Conservation (phyloP, 768 basidiomycete species). For the Leccinellum luteum region DNA sequence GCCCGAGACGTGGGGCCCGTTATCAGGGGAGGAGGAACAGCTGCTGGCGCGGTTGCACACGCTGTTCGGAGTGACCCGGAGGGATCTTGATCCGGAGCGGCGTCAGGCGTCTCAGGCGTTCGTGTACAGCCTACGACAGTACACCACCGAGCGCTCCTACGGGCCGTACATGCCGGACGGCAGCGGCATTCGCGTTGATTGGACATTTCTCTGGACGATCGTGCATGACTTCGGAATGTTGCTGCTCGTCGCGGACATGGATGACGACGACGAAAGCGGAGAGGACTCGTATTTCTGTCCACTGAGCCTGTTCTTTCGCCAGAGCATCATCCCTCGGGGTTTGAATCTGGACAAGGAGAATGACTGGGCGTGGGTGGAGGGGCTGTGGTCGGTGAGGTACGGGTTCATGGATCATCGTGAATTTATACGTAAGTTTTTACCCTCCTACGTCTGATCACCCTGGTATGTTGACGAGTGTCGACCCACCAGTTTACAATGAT, state of each 20-base stretch:
- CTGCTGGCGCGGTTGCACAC: constrained; percentile 53
- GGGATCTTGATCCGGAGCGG: constrained; percentile 35
- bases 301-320: constrained; percentile 53
- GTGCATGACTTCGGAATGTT: constrained; percentile 58
- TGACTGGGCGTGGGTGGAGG: constrained; percentile 45
- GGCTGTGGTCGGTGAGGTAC: constrained; percentile 62
- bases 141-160: constrained; percentile 46
- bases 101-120: constrained; percentile 47
- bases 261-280: constrained; percentile 25
- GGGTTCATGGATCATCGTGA: constrained; percentile 69
- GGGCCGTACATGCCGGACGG: constrained; percentile 55
- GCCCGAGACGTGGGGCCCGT: constrained; percentile 15
- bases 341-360: constrained; percentile 31
- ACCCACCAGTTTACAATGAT: constrained; percentile 47
- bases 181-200: constrained; percentile 46
- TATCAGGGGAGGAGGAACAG: constrained; percentile 40
- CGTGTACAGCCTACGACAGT: constrained; percentile 64
- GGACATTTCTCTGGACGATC: constrained; percentile 55
- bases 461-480: constrained; percentile 3
- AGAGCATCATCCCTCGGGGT: constrained; percentile 43
- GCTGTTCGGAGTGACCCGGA: constrained; percentile 51
- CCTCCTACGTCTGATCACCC: neutral
- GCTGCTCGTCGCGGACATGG: constrained; percentile 36
- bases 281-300: constrained; percentile 35
- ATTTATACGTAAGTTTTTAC: constrained; percentile 49